A percentile compares a stretch with the other conserved stretches of the same genome.
These are phyloP conservation scores for Sedum album DNA, from an alignment of 164 flowering plant genomes.

Conservation along the genomic window DNA sequence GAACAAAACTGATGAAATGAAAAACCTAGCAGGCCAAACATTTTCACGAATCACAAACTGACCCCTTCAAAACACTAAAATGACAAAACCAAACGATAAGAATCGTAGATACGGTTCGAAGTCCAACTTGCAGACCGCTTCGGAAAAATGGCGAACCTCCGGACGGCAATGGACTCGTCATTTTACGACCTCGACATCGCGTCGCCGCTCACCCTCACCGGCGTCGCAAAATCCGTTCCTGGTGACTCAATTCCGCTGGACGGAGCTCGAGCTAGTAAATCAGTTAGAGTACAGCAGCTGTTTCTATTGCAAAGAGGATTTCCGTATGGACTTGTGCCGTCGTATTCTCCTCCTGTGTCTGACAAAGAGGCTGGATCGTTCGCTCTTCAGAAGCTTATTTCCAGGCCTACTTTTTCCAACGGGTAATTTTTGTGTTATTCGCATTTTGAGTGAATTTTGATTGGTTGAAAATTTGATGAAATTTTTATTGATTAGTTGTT, in stretches of 20 bases:
- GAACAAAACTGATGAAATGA: too few relatives aligned
- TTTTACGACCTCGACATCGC: constrained; percentile 66
- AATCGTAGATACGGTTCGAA: neutral
- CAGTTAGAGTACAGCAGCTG: constrained; percentile 59
- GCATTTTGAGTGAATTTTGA: neutral
- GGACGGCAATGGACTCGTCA: constrained; percentile 65
- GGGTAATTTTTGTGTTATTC: constrained; percentile 16
- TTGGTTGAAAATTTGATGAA: neutral
- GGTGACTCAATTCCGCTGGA: constrained; percentile 66
- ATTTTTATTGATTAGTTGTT: neutral
- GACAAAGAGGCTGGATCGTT: constrained; percentile 56
- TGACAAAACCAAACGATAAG: neutral
- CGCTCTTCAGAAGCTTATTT: constrained; percentile 56
- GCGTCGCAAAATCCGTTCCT: constrained; percentile 48
- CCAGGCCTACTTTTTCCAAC: constrained; percentile 25
- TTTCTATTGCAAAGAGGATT: constrained; percentile 48
- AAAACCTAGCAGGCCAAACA: neutral
- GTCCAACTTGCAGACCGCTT: neutral
- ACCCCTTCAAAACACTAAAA: neutral
- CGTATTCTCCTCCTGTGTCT: constrained; percentile 34
- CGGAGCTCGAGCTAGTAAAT: constrained; percentile 44
- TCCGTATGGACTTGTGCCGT: constrained; percentile 72
- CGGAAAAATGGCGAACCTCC: constrained; percentile 55
- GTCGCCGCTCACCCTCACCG: constrained; percentile 50
- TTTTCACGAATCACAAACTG: neutral